A percentile compares a stretch with the other conserved stretches of the same genome.
Conservation (phyloP, 345 rosid species). For the Eucalyptus curtisii region DNA sequence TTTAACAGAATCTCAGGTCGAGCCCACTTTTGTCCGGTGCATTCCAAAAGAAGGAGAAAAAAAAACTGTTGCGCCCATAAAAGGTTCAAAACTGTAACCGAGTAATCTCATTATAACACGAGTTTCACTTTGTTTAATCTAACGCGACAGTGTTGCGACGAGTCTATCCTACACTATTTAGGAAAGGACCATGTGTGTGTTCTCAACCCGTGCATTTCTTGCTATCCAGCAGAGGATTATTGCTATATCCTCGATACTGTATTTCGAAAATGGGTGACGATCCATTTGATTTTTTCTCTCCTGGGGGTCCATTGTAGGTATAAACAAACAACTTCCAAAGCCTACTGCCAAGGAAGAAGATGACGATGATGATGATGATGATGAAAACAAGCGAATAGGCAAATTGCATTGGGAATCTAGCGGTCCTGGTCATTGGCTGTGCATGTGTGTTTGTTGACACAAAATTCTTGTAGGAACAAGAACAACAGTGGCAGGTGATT, state of each 20-base stretch:
- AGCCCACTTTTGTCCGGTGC: background rate
- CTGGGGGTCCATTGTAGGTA: background rate
- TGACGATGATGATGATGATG: accelerated
- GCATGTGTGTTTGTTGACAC: background rate
- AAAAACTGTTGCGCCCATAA: background rate
- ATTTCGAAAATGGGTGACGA: background rate
- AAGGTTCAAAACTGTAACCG: background rate
- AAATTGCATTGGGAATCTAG: background rate
- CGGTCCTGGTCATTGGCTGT: background rate
- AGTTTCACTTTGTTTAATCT: background rate
- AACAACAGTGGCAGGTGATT: background rate
- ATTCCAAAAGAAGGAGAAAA: background rate
- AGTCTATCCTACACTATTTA: background rate
- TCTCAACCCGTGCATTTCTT: background rate
- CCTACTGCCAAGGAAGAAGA: background rate
- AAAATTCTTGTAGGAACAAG: background rate
- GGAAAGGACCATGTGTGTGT: background rate
- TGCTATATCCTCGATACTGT: background rate
- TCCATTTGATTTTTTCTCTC: background rate
- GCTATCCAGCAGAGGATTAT: background rate
- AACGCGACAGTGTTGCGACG: background rate
- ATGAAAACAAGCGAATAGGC: background rate
- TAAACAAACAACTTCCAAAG: background rate
- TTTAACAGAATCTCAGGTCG: background rate
- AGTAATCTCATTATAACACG: background rate